Conservation (phyloP, 495 filamentous ascomycete genomes). For the Xylaria nigripes region DNA sequence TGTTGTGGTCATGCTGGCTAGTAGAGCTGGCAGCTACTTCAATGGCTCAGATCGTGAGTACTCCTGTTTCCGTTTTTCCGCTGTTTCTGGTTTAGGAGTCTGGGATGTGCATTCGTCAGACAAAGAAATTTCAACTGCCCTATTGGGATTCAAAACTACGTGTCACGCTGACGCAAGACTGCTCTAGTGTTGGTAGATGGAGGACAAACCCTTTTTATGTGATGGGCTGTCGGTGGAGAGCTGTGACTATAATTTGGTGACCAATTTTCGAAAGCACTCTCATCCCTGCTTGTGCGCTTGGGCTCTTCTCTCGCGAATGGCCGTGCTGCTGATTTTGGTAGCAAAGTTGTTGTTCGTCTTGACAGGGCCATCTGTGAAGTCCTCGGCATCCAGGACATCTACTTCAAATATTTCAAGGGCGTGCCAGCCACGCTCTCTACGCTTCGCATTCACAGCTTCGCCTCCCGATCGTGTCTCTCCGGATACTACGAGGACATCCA, state of each 20-base stretch:
- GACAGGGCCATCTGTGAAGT: constrained; percentile 39
- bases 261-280: neutral
- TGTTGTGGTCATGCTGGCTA: constrained; percentile 56
- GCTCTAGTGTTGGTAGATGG: constrained; percentile 29
- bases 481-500: constrained; percentile 81
- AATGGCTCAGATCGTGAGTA: constrained; percentile 42
- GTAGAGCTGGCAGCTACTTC: constrained; percentile 58
- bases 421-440: constrained; percentile 69
- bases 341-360: constrained; percentile 55
- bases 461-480: constrained; percentile 81
- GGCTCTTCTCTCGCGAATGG: constrained; percentile 43
- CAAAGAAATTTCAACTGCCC: neutral
- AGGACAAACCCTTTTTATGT: constrained; percentile 32
- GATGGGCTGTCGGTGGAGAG: neutral
- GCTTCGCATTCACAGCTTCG: constrained; percentile 69
- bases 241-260: neutral
- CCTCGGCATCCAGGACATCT: constrained; percentile 73
- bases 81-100: neutral
- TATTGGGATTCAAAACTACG: neutral
- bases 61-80: neutral
- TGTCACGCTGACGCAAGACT: neutral
- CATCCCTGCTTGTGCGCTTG: constrained; percentile 19
- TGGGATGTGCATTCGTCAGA: neutral
- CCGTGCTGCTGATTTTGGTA: constrained; percentile 85
- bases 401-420: constrained; percentile 77